These are phyloP conservation scores for Apocynum venetum DNA, from an alignment of 257 asterid genomes.

Conservation along the genomic window DNA sequence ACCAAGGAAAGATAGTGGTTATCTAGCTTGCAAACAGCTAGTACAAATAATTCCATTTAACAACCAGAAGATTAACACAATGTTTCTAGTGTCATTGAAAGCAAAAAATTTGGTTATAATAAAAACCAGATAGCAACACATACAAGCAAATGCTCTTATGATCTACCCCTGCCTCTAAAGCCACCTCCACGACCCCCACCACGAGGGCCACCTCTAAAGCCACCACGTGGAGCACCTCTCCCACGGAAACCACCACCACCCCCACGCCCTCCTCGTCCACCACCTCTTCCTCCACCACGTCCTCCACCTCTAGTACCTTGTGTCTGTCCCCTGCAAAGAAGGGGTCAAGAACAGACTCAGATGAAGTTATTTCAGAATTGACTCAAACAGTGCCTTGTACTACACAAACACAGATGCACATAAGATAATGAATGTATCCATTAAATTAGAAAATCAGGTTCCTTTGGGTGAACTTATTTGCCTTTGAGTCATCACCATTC, in stretches of 20 bases:
- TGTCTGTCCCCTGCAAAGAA: conserved; percentile 44
- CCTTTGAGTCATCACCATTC: background rate
- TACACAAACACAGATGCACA: background rate
- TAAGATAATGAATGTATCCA: background rate
- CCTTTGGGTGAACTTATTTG: background rate
- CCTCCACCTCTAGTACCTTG: conserved; percentile 46
- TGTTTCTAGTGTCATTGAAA: background rate
- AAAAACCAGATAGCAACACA: conserved; percentile 5
- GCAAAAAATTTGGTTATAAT: conserved; percentile 9
- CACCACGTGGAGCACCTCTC: conserved; percentile 64
- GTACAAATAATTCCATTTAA: conserved; percentile 11
- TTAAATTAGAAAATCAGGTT: background rate
- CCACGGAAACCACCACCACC: conserved; percentile 65
- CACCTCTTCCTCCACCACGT: conserved; percentile 56
- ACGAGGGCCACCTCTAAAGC: conserved; percentile 56
- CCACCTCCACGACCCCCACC: conserved; percentile 68
- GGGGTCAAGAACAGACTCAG: background rate
- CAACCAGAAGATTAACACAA: background rate
- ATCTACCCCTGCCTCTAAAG: conserved; percentile 81
- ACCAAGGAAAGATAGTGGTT: background rate
- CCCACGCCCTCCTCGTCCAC: conserved; percentile 42
- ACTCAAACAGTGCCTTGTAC: too few relatives aligned
- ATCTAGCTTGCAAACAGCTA: background rate
- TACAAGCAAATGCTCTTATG: conserved; percentile 20
- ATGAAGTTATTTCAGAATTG: background rate